Percentiles rank a stretch among this genome's conserved stretches.
These are phyloP conservation scores for Bruguiera gymnorhiza DNA, from an alignment of 345 rosid species.

Conservation along the genomic window DNA sequence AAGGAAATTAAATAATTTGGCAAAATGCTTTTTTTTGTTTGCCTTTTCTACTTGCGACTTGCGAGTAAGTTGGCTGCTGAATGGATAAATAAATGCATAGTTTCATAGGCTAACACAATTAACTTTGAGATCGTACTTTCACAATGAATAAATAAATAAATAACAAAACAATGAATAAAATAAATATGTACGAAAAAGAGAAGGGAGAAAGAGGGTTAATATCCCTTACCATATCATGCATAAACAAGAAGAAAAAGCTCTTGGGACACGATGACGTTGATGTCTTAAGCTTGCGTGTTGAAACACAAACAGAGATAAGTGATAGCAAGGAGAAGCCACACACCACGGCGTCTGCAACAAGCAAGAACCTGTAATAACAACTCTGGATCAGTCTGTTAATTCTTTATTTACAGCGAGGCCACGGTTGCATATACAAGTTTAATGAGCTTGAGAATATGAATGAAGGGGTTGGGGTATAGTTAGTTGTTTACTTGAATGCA, in stretches of 20 bases:
- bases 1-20: no score
- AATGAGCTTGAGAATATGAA: no score
- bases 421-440: no score
- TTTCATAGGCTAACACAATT: no score
- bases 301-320: conserved; percentile 24
- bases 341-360: conserved; percentile 36
- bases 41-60: no score
- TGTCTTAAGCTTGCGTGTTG: conserved; percentile 14
- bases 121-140: no score
- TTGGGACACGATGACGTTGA: conserved; percentile 11
- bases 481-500: conserved; percentile 35
- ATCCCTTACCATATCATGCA: conserved; percentile 52
- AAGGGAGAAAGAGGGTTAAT: not conserved
- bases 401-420: no score
- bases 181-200: not conserved
- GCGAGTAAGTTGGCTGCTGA: no score
- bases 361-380: conserved; percentile 42
- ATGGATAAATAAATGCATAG: no score
- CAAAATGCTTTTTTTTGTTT: no score
- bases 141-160: not conserved
- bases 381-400: not conserved
- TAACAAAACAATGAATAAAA: not conserved
- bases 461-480: no score
- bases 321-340: conserved; percentile 43
- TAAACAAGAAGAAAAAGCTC: conserved; percentile 32